These are phyloP conservation scores for Penicillium samsonianum DNA, from an alignment of 495 filamentous ascomycete genomes.

Conservation along the genomic window DNA sequence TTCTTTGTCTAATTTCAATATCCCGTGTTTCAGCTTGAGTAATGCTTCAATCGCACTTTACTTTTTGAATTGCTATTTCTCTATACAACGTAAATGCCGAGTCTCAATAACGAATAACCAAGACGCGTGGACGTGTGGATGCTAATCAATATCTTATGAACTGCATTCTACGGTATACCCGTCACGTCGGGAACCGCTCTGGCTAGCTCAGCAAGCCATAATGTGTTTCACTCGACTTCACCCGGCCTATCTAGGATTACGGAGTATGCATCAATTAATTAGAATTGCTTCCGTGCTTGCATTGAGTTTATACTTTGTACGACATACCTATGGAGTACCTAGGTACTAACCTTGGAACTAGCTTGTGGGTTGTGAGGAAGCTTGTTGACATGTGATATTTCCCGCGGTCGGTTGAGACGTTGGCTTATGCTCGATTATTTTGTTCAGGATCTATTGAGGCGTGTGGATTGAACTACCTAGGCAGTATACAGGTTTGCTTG, in stretches of 20 bases:
- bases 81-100: neutral
- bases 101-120: neutral
- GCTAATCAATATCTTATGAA: neutral
- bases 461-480: neutral
- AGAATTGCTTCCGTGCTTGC: neutral
- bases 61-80: neutral
- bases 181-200: neutral
- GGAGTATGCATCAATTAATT: neutral
- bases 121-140: no score
- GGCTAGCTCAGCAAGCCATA: neutral
- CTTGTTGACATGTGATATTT: neutral
- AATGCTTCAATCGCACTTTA: neutral
- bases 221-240: neutral
- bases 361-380: neutral
- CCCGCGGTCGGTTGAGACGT: neutral
- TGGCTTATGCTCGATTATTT: neutral
- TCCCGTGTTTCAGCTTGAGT: neutral
- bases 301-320: neutral
- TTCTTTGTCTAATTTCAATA: neutral
- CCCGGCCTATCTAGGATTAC: neutral
- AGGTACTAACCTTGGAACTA: neutral
- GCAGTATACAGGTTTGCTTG: no score
- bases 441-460: neutral
- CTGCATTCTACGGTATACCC: neutral
- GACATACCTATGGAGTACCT: no score